Conservation (phyloP, 371 early-diverging fungal genomes). For the Syncephalastrum sp. region DNA sequence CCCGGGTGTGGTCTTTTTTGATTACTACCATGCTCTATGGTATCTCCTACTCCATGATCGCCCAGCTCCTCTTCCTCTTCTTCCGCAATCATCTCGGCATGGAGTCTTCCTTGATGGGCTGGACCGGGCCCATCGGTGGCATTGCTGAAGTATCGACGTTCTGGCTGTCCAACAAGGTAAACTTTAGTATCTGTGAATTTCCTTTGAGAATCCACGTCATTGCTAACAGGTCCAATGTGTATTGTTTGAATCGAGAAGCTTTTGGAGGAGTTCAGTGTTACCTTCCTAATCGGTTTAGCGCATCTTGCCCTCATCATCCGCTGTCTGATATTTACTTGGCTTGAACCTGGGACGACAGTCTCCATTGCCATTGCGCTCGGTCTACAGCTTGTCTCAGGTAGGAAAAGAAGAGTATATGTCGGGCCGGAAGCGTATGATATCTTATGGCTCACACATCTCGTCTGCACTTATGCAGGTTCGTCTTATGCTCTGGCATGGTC, state of each 20-base stretch:
- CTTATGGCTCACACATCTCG: neutral
- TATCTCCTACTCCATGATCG: conserved; percentile 42
- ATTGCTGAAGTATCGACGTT: conserved; percentile 43
- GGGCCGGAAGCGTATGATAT: neutral
- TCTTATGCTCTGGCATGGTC: conserved; percentile 43
- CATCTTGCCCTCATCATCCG: conserved; percentile 31
- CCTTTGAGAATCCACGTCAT: neutral
- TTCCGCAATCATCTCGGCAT: conserved; percentile 32
- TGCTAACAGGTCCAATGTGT: no score
- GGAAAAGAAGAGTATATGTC: neutral
- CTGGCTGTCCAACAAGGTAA: conserved; percentile 40
- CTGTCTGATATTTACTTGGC: conserved; percentile 25
- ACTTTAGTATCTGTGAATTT: neutral
- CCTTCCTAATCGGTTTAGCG: conserved; percentile 21
- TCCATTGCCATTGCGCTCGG: conserved; percentile 25
- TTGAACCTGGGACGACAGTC: conserved; percentile 18
- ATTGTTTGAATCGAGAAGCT: conserved; percentile 16
- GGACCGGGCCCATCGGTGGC: conserved; percentile 48
- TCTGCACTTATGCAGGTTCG: conserved; percentile 15
- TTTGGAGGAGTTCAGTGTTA: conserved; percentile 25
- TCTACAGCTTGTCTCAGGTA: conserved; percentile 35
- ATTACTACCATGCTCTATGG: conserved; percentile 35
- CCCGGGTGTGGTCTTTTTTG: conserved; percentile 33
- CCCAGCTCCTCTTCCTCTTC: conserved; percentile 40
- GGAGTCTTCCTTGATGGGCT: conserved; percentile 34